phyloP scores from a whole-genome alignment of 495 filamentous ascomycete genomes.

The Aspergillus kassunensis region DNA sequence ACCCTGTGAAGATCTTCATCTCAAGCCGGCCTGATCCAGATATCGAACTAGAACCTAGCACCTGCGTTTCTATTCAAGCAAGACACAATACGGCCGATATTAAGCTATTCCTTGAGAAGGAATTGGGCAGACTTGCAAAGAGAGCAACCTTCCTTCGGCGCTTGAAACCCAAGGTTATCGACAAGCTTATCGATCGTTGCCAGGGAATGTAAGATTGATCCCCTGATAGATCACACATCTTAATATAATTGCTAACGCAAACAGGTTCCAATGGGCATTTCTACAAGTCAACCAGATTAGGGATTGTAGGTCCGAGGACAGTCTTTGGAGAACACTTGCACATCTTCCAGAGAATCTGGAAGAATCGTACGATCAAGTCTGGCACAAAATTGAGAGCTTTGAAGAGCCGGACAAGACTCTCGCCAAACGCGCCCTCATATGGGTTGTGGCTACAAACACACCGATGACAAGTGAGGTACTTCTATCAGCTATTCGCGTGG shows the following conservation, averaged over 20 bases:
- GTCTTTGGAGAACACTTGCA: conserved; percentile 25
- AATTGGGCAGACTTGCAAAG: conserved; percentile 22
- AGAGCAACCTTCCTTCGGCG: conserved; percentile 6
- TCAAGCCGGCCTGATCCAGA: conserved; percentile 40
- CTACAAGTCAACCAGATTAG: conserved; percentile 32
- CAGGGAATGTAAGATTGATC: too few species aligned
- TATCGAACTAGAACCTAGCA: conserved; percentile 23
- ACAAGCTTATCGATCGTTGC: conserved; percentile 6
- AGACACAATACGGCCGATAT: conserved; percentile 29
- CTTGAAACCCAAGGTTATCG: conserved; percentile 15
- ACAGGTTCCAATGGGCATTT: conserved; percentile 37
- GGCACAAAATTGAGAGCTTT: conserved; percentile 15
- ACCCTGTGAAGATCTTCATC: conserved; percentile 40
- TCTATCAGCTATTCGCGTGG: conserved; percentile 14
- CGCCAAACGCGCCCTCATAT: conserved; percentile 31
- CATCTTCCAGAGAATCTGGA: conserved; percentile 26
- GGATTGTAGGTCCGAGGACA: conserved; percentile 12
- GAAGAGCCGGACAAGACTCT: conserved; percentile 20
- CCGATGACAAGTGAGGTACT: conserved; percentile 18
- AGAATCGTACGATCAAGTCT: conserved; percentile 34
- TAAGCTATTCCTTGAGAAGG: conserved; percentile 20
- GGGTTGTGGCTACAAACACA: conserved; percentile 28
- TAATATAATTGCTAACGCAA: too few species aligned
- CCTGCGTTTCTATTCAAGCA: conserved; percentile 34
- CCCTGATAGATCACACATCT: too few species aligned